Evolutionary conservation across 805 yeast genomes (phyloP).

Genomic region (Yamadazyma olivae): DNA sequence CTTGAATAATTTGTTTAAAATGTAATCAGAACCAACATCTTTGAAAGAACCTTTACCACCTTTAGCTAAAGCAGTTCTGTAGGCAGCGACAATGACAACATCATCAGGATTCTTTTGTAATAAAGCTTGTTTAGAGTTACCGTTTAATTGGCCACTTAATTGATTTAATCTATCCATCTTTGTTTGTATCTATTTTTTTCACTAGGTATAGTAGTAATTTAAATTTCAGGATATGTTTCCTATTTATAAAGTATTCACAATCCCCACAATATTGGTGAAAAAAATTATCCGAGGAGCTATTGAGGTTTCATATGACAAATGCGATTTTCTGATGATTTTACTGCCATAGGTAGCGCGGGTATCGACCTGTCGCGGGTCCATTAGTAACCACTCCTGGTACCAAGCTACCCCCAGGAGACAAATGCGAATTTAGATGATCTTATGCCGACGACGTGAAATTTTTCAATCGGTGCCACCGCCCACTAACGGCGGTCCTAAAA

Average conservation of each 20-base stretch:
- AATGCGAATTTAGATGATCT: too few species aligned
- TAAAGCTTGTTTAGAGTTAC: constrained; percentile 40
- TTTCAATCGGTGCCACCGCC: background rate
- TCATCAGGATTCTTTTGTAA: constrained; percentile 72
- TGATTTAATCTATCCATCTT: constrained; percentile 47
- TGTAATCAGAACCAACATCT: constrained; percentile 77
- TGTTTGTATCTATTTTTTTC: background rate
- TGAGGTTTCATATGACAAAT: constrained; percentile 2
- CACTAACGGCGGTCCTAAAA: background rate
- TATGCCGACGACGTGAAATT: too few species aligned
- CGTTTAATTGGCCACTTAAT: constrained; percentile 42
- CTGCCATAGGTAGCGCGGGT: too few species aligned
- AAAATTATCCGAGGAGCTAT: constrained; percentile 7
- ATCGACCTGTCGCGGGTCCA: too few species aligned
- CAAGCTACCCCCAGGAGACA: too few species aligned
- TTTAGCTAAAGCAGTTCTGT: constrained; percentile 85
- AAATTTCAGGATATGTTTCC: too few species aligned
- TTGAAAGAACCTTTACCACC: constrained; percentile 86
- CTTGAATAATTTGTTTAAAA: constrained; percentile 61
- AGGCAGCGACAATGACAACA: constrained; percentile 86
- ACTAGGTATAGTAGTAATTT: too few species aligned
- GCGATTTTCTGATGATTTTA: too few species aligned
- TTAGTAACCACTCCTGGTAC: too few species aligned
- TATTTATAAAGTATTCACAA: background rate
- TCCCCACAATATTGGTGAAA: constrained; percentile 11